phyloP scores from a whole-genome alignment of 2,329 filamentous ascomycete species.

The Alternaria metachromatica region DNA sequence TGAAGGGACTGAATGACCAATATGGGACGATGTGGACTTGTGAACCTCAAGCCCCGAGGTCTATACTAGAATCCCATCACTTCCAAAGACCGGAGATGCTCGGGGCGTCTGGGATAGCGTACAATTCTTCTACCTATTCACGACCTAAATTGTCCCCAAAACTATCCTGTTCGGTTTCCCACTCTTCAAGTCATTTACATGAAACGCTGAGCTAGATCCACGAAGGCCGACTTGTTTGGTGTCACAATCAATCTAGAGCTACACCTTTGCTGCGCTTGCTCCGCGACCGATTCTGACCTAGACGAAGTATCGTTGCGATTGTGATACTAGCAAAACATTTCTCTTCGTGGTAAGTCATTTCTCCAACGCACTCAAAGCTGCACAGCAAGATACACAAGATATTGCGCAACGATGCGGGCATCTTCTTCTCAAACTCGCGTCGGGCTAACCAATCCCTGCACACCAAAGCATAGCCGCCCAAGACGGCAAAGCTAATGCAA shows the following conservation, averaged over 20 bases:
- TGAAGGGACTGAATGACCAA: background rate
- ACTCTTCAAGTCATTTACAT: background rate
- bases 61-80: background rate
- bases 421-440: background rate
- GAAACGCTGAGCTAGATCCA: slow-evolving; percentile 5
- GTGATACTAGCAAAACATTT: background rate
- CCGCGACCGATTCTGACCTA: background rate
- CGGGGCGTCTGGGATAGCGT: background rate
- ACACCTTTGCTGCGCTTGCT: background rate
- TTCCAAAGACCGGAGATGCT: background rate
- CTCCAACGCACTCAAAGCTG: background rate
- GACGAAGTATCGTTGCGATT: background rate
- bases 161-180: background rate
- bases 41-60: background rate
- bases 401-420: slow-evolving; percentile 1
- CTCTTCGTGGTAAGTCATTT: background rate
- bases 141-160: background rate
- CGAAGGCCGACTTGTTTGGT: background rate
- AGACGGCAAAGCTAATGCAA: slow-evolving; percentile 8
- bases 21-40: background rate
- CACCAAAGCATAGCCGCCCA: background rate
- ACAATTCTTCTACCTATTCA: slow-evolving; percentile 1
- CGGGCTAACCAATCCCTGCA: background rate
- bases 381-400: slow-evolving; percentile 4
- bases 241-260: background rate